These are phyloP conservation scores for Aspergillus homomorphus DNA, from an alignment of 495 filamentous ascomycete species.

Conservation along the genomic window DNA sequence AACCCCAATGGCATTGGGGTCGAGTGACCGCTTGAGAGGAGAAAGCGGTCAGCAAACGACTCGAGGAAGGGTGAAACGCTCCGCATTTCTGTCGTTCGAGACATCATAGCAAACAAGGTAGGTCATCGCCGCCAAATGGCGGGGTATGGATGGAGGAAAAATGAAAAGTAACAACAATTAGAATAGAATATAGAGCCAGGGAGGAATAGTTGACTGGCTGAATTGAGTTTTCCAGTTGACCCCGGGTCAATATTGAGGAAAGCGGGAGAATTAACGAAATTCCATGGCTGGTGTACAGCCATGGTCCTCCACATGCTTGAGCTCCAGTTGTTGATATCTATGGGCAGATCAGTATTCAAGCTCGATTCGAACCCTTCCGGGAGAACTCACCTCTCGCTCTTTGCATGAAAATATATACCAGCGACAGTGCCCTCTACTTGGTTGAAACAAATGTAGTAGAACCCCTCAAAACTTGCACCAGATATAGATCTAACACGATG, in stretches of 20 bases:
- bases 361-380: neutral
- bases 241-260: neutral
- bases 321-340: constrained; percentile 89
- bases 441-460: constrained; percentile 99
- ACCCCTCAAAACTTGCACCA: constrained; percentile 96
- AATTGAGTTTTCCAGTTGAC: neutral
- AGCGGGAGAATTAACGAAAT: constrained; percentile 66
- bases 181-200: neutral
- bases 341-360: constrained; percentile 7
- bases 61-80: neutral
- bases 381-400: constrained; percentile 82
- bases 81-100: neutral
- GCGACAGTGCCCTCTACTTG: constrained; percentile 78
- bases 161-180: neutral
- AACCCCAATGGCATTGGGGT: neutral
- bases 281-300: constrained; percentile 89
- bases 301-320: constrained; percentile 79
- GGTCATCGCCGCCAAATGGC: constrained; percentile 2
- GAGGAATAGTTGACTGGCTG: neutral
- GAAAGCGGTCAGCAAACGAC: neutral
- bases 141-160: neutral
- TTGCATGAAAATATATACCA: constrained; percentile 97
- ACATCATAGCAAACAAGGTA: neutral
- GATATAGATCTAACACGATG: constrained; percentile 85
- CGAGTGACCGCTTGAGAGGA: neutral